phyloP scores from a whole-genome alignment of 2,329 filamentous ascomycete genomes.

The Ophiosphaerella korrae region DNA sequence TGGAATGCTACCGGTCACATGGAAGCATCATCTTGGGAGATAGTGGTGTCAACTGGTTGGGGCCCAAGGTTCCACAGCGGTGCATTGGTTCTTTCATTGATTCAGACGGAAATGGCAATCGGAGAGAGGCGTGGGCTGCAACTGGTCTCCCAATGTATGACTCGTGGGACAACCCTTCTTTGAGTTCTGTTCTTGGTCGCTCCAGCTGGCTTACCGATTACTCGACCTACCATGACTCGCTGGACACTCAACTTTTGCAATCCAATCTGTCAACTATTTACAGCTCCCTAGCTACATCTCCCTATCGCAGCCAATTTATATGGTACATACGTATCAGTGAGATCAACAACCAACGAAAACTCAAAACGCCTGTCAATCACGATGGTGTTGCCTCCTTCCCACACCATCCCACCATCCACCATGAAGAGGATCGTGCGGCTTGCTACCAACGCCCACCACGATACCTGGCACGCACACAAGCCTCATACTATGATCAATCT shows the following conservation, averaged over 20 bases:
- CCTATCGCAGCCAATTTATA: not conserved
- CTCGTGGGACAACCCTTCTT: too few relatives aligned
- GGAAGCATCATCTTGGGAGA: slow-evolving; percentile 15
- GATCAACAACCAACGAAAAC: not conserved
- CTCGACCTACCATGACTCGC: too few relatives aligned
- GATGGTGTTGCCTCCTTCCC: slow-evolving; percentile 11
- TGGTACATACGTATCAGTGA: not conserved
- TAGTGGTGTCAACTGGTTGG: not conserved
- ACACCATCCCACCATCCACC: slow-evolving; percentile 10
- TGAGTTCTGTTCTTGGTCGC: too few relatives aligned
- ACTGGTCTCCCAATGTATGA: too few relatives aligned
- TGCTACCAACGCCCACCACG: slow-evolving; percentile 2
- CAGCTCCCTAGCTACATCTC: not conserved
- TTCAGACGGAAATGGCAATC: not conserved
- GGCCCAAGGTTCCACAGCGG: not conserved
- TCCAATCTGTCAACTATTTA: not conserved
- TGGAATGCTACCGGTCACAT: slow-evolving; percentile 20
- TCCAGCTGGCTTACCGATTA: too few relatives aligned
- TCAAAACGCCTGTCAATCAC: not conserved
- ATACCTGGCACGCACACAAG: slow-evolving; percentile 23
- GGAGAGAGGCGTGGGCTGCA: too few relatives aligned
- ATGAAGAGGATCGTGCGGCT: not conserved
- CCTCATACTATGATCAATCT: slow-evolving; percentile 28
- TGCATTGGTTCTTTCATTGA: not conserved
- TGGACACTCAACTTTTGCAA: too few relatives aligned